Evolutionary conservation across 192 early-diverging fungal species (phyloP).

Genomic region (Coemansia sp.): DNA sequence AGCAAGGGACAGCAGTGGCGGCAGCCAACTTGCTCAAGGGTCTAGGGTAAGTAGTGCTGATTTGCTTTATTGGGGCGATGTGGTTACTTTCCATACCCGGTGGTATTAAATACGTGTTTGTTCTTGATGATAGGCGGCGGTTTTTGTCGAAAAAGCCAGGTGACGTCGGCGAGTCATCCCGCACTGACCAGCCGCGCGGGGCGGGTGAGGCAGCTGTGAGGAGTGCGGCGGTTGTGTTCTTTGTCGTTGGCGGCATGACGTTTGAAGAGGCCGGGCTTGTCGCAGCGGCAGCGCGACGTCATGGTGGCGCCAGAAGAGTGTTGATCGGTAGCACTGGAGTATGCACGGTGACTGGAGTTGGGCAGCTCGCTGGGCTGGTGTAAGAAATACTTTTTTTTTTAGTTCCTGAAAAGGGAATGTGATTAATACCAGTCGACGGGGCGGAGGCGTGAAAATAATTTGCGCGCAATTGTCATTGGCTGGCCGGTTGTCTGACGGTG

Average conservation of each 20-base stretch:
- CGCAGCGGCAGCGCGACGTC: slow-evolving; percentile 26
- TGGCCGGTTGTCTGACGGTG: background rate
- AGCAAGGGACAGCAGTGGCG: slow-evolving; percentile 30
- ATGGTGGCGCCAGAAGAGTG: slow-evolving; percentile 29
- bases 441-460: background rate
- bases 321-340: slow-evolving; percentile 35
- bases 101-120: background rate
- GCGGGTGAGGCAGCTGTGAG: slow-evolving; percentile 30
- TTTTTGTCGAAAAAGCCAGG: slow-evolving; percentile 35
- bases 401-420: slow-evolving; percentile 4
- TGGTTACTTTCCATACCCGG: background rate
- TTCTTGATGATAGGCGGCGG: slow-evolving; percentile 30
- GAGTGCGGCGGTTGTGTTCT: slow-evolving; percentile 36
- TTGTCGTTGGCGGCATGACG: slow-evolving; percentile 49
- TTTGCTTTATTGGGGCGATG: background rate
- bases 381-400: background rate
- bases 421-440: background rate
- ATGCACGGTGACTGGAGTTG: slow-evolving; percentile 1
- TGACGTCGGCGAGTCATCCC: slow-evolving; percentile 3
- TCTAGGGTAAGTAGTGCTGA: slow-evolving; percentile 36
- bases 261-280: slow-evolving; percentile 40
- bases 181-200: slow-evolving; percentile 11
- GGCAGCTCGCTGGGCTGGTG: background rate
- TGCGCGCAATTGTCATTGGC: background rate
- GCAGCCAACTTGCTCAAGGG: slow-evolving; percentile 51